These are phyloP conservation scores for Entomophthora muscae DNA, from an alignment of 371 early-diverging fungal species.

Conservation along the genomic window DNA sequence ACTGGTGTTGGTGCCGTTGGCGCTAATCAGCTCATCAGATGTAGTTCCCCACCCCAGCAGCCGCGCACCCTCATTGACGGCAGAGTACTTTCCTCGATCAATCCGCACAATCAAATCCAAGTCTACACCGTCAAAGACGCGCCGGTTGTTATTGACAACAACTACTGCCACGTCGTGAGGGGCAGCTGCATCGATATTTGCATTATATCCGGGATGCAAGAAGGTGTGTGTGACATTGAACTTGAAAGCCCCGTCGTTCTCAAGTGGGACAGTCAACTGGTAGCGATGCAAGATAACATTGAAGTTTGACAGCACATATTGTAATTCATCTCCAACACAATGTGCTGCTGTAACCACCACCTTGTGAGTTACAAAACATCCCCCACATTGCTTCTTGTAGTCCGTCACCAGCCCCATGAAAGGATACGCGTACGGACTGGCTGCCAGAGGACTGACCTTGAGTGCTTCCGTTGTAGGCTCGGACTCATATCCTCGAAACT, in stretches of 20 bases:
- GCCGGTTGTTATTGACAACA: background rate
- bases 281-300: slow-evolving; percentile 4
- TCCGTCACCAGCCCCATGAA: background rate
- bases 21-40: background rate
- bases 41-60: slow-evolving; percentile 2
- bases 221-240: background rate
- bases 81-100: slow-evolving; percentile 2
- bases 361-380: background rate
- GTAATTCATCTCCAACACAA: background rate
- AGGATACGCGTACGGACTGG: background rate
- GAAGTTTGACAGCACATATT: background rate
- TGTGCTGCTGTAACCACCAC: slow-evolving; percentile 2
- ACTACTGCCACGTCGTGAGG: background rate
- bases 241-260: background rate
- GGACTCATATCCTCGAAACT: background rate
- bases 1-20: background rate
- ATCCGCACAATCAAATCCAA: background rate
- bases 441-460: background rate
- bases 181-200: background rate
- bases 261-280: background rate
- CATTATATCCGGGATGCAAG: background rate
- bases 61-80: background rate
- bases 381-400: slow-evolving; percentile 2
- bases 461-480: background rate
- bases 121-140: background rate